Base-by-base conservation (phyloP, 805 yeast species). In the Zygoascus ofunaensis region DNA sequence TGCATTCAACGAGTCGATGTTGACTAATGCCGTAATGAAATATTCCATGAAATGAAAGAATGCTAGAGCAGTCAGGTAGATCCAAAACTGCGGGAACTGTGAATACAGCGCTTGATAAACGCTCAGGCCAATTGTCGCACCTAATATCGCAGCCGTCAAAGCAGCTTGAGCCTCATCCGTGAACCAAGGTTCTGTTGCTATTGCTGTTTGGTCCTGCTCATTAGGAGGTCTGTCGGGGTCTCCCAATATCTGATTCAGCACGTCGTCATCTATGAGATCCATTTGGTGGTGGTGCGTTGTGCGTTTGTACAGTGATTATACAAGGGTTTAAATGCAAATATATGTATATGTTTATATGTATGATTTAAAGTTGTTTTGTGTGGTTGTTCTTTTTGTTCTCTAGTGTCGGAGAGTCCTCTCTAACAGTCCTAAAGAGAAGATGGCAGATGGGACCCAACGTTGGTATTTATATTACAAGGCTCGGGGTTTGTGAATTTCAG, bases 11-110 rank as follows among this genome's bases (percentile, higher is more conserved):
- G 80, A 78, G 3, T 68, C 60, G 2, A 79, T 70, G 56, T 90
- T 87, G 63, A 70, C 87, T 42, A 68, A 64, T 0, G 95, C 87
- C 0, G 98, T 92, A 34, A 79, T 73, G 55, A 73, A 76, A 59
- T 80, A 92, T 64, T 92, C 98, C 18, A 85, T 59, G 53, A 84
- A 74, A 60, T 92, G 97, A 64, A 90, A 92, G 0, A 71, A 22
- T 2, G 81, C 60, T 7, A 84, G 58, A 1, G 74, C 59, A 8
- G 71, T 59, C 7, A 82, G 46, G 58, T 83, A 87, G 0, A 77
- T 14, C 3, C 73, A 58, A n/a, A 64, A 39, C 37, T 62, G 61
- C 38, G 52, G 55, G 35, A 37, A 37, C 10, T 26, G 7, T 26
- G 30, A 26, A 26, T 26, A 26, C 15, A 18, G 18, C 15, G 48